phyloP scores from a whole-genome alignment of 1,139 yeast species.

The Geotrichum macrosporum region DNA sequence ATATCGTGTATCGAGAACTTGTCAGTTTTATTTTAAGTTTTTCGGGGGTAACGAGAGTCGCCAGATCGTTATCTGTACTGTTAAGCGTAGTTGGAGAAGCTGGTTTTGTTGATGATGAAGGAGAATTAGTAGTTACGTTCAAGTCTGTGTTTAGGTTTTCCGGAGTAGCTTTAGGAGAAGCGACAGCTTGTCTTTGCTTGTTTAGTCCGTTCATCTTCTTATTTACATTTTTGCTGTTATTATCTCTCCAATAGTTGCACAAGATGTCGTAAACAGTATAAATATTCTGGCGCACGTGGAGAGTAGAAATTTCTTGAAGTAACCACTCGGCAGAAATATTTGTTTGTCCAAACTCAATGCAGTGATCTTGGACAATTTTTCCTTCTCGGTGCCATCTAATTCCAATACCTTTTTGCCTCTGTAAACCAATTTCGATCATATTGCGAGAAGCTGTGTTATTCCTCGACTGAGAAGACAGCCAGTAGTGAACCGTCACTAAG shows the following conservation, averaged over 20 bases:
- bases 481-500: constrained; percentile 60
- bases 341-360: constrained; percentile 29
- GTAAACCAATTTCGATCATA: constrained; percentile 64
- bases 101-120: background rate
- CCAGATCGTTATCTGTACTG: constrained; percentile 10
- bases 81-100: background rate
- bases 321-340: constrained; percentile 32
- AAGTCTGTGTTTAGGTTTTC: constrained; percentile 2
- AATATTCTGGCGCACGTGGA: constrained; percentile 33
- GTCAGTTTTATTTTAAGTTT: constrained; percentile 30
- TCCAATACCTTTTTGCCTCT: constrained; percentile 45
- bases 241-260: constrained; percentile 16
- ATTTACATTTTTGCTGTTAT: constrained; percentile 13
- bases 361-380: constrained; percentile 32
- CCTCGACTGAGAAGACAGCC: constrained; percentile 44
- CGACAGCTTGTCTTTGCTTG: constrained; percentile 8
- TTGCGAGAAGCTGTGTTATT: constrained; percentile 39
- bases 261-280: constrained; percentile 28
- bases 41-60: constrained; percentile 22
- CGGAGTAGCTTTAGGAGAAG: constrained; percentile 10
- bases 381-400: constrained; percentile 69
- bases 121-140: constrained; percentile 4
- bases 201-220: background rate
- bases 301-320: constrained; percentile 30
- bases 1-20: constrained; percentile 28